Conservation (phyloP, 1,284 basidiomycete genomes). For the Malassezia japonica region DNA sequence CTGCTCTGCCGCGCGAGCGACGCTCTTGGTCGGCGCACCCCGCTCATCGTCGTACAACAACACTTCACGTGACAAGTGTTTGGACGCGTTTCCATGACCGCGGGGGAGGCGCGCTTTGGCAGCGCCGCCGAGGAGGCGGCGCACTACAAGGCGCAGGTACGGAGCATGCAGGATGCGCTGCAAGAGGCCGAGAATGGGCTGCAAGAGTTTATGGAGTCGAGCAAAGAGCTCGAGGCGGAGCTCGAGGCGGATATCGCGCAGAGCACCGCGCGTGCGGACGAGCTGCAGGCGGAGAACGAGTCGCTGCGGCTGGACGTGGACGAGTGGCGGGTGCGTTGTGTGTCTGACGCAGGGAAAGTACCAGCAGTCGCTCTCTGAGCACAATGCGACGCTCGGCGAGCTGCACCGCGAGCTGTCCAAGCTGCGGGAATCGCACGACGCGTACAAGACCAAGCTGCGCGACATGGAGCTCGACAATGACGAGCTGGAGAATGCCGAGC, state of each 20-base stretch:
- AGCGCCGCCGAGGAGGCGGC: constrained; percentile 33
- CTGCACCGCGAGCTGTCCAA: constrained; percentile 31
- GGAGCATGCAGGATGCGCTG: constrained; percentile 35
- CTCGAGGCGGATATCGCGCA: constrained; percentile 40
- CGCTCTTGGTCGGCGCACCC: not conserved
- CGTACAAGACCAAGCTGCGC: constrained; percentile 42
- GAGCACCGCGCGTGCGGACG: constrained; percentile 24
- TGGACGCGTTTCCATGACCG: constrained; percentile 3
- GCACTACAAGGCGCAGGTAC: constrained; percentile 36
- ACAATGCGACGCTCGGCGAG: constrained; percentile 34
- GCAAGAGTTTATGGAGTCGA: constrained; percentile 40
- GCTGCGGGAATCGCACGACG: constrained; percentile 34
- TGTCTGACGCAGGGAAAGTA: constrained; percentile 27
- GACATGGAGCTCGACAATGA: constrained; percentile 47
- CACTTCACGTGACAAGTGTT: constrained; percentile 9
- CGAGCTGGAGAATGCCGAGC: constrained; percentile 45
- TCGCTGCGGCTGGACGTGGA: constrained; percentile 32
- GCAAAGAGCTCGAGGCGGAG: constrained; percentile 43
- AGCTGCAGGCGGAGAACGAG: constrained; percentile 31
- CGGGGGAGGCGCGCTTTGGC: constrained; percentile 21
- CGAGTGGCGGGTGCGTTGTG: constrained; percentile 35
- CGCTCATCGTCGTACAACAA: constrained; percentile 2
- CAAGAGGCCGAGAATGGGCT: constrained; percentile 34
- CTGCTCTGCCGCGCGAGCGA: constrained; percentile 4
- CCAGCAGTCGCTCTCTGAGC: constrained; percentile 33